Evolutionary conservation across 768 basidiomycete genomes (phyloP).

Genomic region (Boletus reticulatus): DNA sequence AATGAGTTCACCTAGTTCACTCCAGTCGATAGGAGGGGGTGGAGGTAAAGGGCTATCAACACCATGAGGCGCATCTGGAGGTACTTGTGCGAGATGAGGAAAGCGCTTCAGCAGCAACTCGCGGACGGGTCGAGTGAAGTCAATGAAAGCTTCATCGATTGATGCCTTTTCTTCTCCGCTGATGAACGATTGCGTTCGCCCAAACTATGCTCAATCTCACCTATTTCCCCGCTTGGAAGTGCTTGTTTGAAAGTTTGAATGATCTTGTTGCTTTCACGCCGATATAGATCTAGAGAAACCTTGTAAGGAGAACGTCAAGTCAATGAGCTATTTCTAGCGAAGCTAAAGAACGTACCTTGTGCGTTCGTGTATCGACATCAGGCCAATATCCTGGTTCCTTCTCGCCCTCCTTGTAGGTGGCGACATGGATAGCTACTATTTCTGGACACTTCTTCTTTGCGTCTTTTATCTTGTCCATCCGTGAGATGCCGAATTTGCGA

Average conservation of each 20-base stretch:
- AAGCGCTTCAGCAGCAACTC: constrained; percentile 69
- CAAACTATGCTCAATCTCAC: constrained; percentile 38
- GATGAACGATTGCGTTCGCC: neutral
- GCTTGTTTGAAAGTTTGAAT: constrained; percentile 77
- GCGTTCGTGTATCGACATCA: constrained; percentile 83
- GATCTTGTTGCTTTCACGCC: constrained; percentile 88
- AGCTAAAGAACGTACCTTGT: constrained; percentile 62
- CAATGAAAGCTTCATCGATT: constrained; percentile 96
- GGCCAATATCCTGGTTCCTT: constrained; percentile 88
- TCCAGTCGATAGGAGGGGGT: constrained; percentile 66
- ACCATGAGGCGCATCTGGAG: constrained; percentile 64
- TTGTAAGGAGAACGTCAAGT: constrained; percentile 25
- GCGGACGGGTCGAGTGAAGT: constrained; percentile 82
- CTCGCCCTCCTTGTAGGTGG: constrained; percentile 90
- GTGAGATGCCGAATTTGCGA: constrained; percentile 87
- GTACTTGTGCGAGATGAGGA: constrained; percentile 72
- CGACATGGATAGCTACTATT: constrained; percentile 85
- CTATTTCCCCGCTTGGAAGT: constrained; percentile 78
- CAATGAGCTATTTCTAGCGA: neutral
- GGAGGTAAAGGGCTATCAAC: constrained; percentile 76
- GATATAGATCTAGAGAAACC: constrained; percentile 92
- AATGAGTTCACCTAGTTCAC: constrained; percentile 56
- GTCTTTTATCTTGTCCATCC: constrained; percentile 81
- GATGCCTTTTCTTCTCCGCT: constrained; percentile 81
- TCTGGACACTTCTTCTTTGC: constrained; percentile 86